A percentile compares a stretch with the other conserved stretches of the same genome.
Conservation (phyloP, 1,284 basidiomycete genomes). For the Apiotrichum sp. region DNA sequence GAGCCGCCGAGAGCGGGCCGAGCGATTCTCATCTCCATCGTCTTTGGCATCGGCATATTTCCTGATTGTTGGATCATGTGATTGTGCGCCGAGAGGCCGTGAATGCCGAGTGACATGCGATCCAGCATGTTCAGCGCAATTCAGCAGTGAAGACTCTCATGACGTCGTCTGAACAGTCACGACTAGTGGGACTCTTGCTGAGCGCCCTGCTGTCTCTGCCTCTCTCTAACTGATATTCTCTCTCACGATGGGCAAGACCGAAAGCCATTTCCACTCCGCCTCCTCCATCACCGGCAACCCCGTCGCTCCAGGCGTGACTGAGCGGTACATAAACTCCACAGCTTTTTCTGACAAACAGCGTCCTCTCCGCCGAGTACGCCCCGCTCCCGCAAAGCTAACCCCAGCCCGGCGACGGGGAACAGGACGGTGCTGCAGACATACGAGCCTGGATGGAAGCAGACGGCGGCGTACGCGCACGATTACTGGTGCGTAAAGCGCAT, state of each 20-base stretch:
- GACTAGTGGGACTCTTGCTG: too few relatives aligned
- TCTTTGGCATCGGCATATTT: too few relatives aligned
- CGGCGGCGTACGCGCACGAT: background rate
- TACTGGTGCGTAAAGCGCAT: background rate
- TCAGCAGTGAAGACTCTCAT: too few relatives aligned
- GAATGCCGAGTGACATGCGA: too few relatives aligned
- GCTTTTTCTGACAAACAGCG: background rate
- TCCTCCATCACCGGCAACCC: background rate
- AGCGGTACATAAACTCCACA: background rate
- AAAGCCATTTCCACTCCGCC: background rate
- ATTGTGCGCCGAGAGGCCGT: too few relatives aligned
- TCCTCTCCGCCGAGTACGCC: background rate
- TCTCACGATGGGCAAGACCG: constrained; percentile 4
- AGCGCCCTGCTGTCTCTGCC: too few relatives aligned
- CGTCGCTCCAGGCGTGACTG: background rate
- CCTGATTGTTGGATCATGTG: too few relatives aligned
- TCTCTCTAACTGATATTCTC: too few relatives aligned
- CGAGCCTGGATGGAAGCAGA: constrained; percentile 4
- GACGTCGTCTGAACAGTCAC: too few relatives aligned
- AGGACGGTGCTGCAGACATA: constrained; percentile 7
- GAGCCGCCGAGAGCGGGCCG: too few relatives aligned
- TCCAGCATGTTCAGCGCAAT: too few relatives aligned
- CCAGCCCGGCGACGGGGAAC: constrained; percentile 8
- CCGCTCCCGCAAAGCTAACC: background rate
- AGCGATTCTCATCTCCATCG: too few relatives aligned